Percentiles rank a stretch among this genome's conserved stretches.
Evolutionary conservation across 2,329 filamentous ascomycete genomes (phyloP).

Genomic region (Bipolaris victoriae): DNA sequence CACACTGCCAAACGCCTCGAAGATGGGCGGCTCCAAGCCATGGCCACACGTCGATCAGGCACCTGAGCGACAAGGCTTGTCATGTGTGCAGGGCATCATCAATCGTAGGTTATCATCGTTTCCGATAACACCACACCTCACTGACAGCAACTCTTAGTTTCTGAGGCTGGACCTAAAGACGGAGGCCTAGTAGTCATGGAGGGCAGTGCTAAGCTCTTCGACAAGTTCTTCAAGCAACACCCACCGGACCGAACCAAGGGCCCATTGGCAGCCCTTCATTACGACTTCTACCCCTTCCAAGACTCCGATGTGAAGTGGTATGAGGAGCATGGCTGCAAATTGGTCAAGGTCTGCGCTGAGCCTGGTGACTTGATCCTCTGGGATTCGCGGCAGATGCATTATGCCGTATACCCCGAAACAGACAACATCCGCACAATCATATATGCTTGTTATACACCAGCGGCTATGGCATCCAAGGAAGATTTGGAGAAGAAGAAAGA

Average conservation of each 20-base stretch:
- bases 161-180: slow-evolving; percentile 50
- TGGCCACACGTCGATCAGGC: slow-evolving; percentile 58
- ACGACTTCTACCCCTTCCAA: slow-evolving; percentile 48
- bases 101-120: slow-evolving; percentile 48
- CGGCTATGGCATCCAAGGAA: slow-evolving; percentile 19
- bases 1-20: slow-evolving; percentile 50
- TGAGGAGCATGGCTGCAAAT: slow-evolving; percentile 47
- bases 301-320: slow-evolving; percentile 54
- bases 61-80: slow-evolving; percentile 45
- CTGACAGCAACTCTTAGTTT: slow-evolving; percentile 5
- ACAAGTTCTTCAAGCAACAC: slow-evolving; percentile 16
- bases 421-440: slow-evolving; percentile 21
- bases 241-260: slow-evolving; percentile 24
- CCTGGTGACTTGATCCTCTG: slow-evolving; percentile 56
- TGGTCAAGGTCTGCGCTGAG: slow-evolving; percentile 50
- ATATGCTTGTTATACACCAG: slow-evolving; percentile 28
- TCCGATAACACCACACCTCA: not conserved
- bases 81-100: slow-evolving; percentile 53
- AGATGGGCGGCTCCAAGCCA: slow-evolving; percentile 35
- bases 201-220: slow-evolving; percentile 49
- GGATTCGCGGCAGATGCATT: slow-evolving; percentile 59
- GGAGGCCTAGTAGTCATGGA: slow-evolving; percentile 56
- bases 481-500: slow-evolving; percentile 25
- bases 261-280: slow-evolving; percentile 11
- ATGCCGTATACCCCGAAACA: slow-evolving; percentile 20